Evolutionary conservation across 768 basidiomycete genomes (phyloP).

Genomic region (Boletus sp.): DNA sequence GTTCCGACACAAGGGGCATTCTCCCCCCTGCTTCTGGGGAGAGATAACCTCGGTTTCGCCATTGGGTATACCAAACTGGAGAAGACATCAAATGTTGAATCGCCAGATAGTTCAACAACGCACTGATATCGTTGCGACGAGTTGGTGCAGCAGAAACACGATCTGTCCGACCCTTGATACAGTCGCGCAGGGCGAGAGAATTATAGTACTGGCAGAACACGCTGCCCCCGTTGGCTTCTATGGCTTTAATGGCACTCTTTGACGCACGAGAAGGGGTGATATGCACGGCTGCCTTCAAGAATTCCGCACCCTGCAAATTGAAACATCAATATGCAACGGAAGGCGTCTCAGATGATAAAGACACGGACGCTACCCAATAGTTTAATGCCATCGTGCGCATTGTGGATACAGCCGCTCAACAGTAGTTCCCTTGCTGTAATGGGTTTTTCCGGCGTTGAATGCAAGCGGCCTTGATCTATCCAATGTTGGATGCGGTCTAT

Average conservation of each 20-base stretch:
- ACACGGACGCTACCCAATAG: conserved; percentile 73
- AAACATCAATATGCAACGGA: background rate
- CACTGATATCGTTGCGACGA: conserved; percentile 81
- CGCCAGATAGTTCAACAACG: conserved; percentile 28
- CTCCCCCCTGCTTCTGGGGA: conserved; percentile 54
- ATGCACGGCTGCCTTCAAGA: conserved; percentile 68
- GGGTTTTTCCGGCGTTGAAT: conserved; percentile 71
- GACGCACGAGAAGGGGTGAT: conserved; percentile 84
- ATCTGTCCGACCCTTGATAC: conserved; percentile 68
- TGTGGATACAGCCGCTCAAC: conserved; percentile 84
- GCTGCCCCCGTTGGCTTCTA: conserved; percentile 78
- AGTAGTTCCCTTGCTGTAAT: conserved; percentile 87
- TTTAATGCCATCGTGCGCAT: conserved; percentile 89
- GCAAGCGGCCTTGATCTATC: conserved; percentile 81
- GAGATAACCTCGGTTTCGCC: conserved; percentile 73
- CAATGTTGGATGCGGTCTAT: conserved; percentile 86
- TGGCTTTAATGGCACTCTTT: conserved; percentile 77
- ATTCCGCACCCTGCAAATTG: conserved; percentile 53
- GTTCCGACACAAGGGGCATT: conserved; percentile 64
- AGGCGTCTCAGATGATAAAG: background rate
- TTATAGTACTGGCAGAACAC: conserved; percentile 94
- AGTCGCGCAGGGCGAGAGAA: conserved; percentile 74
- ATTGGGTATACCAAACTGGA: conserved; percentile 75
- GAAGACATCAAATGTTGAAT: conserved; percentile 1
- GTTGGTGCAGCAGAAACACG: conserved; percentile 75